A percentile compares a stretch with the other conserved stretches of the same genome.
Evolutionary conservation across 2,329 filamentous ascomycete species (phyloP).

Genomic region (Alternaria postmessia): DNA sequence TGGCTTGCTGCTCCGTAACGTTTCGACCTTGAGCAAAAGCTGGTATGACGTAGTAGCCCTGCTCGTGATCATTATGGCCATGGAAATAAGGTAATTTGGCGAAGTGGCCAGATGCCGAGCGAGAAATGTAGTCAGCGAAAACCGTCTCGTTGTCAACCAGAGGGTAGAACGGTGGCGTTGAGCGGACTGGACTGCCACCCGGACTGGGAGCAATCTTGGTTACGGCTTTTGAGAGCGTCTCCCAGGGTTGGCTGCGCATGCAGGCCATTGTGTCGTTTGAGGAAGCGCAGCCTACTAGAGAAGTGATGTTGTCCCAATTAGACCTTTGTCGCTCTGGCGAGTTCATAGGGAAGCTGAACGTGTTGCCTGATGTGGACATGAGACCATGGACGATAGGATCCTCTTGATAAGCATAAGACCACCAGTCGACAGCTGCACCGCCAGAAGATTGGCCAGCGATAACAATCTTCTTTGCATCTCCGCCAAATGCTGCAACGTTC

Average conservation of each 20-base stretch:
- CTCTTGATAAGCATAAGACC: conserved; percentile 55
- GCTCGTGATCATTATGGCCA: conserved; percentile 31
- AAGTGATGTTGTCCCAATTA: conserved; percentile 28
- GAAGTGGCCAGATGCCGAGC: conserved; percentile 18
- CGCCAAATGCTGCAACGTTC: conserved; percentile 62
- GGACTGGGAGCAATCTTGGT: conserved; percentile 25
- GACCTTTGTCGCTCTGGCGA: conserved; percentile 18
- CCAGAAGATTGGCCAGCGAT: conserved; percentile 62
- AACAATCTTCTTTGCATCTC: conserved; percentile 54
- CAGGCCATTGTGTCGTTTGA: conserved; percentile 21
- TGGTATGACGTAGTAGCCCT: conserved; percentile 31
- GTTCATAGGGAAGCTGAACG: conserved; percentile 29
- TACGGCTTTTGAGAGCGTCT: conserved; percentile 17
- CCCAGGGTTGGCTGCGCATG: conserved; percentile 25
- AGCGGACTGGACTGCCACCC: conserved; percentile 25
- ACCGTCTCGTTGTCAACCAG: conserved; percentile 29
- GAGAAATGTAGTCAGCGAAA: conserved; percentile 31
- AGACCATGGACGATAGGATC: conserved; percentile 59
- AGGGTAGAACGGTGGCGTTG: conserved; percentile 27
- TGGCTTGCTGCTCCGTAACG: conserved; percentile 21
- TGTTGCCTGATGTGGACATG: conserved; percentile 49
- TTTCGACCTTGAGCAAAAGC: conserved; percentile 29
- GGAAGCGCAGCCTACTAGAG: conserved; percentile 23
- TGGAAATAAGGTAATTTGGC: conserved; percentile 27
- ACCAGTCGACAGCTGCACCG: conserved; percentile 28